Evolutionary conservation across 495 filamentous ascomycete species (phyloP).

Genomic region (Aspergillus bridgeri): DNA sequence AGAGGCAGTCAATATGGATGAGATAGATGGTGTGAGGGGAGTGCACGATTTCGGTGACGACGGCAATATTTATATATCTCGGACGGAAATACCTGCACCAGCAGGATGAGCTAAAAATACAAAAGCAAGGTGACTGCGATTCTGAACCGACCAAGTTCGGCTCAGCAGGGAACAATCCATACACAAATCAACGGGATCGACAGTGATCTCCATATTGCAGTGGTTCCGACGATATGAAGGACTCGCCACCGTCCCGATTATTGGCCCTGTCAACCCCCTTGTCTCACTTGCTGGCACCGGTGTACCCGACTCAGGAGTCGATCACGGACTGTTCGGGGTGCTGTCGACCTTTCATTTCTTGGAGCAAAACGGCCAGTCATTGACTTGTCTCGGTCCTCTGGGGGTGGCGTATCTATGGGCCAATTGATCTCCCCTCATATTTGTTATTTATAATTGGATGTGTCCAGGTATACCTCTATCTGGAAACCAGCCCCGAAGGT

Average conservation of each 20-base stretch:
- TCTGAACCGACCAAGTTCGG: too few relatives aligned
- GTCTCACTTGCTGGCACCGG: neutral
- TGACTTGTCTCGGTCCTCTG: neutral
- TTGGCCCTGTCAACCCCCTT: neutral
- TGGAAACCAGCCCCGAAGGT: too few relatives aligned
- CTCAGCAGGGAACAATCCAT: neutral
- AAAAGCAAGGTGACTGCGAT: neutral
- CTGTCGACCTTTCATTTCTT: too few relatives aligned
- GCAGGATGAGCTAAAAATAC: neutral
- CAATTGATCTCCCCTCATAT: neutral
- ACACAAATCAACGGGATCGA: neutral
- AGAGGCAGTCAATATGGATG: neutral
- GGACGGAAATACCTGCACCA: neutral
- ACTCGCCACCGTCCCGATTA: neutral
- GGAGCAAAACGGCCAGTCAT: neutral
- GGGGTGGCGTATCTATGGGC: neutral
- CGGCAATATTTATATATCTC: neutral
- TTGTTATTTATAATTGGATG: neutral
- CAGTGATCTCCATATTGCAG: neutral
- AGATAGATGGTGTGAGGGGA: neutral
- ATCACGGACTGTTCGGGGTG: neutral
- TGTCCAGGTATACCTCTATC: too few relatives aligned
- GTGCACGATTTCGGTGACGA: neutral
- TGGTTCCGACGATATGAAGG: neutral
- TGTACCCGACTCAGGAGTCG: neutral